A percentile compares a stretch with the other conserved stretches of the same genome.
Evolutionary conservation across 2,329 filamentous ascomycete genomes (phyloP).

Genomic region (Lachnellula willkommii): DNA sequence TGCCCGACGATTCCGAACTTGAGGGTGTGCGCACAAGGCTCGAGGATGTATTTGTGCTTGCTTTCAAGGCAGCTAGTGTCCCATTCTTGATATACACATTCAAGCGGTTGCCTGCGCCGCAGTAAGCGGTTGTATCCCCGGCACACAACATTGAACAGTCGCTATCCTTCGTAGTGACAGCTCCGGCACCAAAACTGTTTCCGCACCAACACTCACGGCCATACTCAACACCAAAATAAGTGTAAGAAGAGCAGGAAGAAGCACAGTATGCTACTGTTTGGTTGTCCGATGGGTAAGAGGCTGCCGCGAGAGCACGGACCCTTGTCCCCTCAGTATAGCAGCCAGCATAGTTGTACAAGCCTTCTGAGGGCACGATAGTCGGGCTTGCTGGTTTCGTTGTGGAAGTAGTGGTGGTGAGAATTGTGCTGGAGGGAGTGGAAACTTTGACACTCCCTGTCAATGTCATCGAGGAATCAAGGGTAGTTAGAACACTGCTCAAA

Average conservation of each 20-base stretch:
- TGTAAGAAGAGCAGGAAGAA: conserved; percentile 12
- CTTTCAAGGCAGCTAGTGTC: neutral
- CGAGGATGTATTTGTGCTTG: conserved; percentile 4
- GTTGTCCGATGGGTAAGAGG: conserved; percentile 17
- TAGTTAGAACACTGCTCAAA: too few species aligned
- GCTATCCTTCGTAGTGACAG: conserved; percentile 5
- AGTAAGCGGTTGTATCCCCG: conserved; percentile 28
- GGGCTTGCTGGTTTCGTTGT: conserved; percentile 14
- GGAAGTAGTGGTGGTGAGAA: conserved; percentile 3
- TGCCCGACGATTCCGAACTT: neutral
- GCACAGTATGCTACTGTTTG: conserved; percentile 30
- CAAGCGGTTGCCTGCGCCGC: conserved; percentile 29
- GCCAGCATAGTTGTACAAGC: conserved; percentile 24
- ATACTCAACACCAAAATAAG: conserved; percentile 20
- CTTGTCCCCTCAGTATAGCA: conserved; percentile 29
- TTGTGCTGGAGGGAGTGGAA: conserved; percentile 1
- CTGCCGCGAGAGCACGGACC: conserved; percentile 20
- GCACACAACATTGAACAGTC: conserved; percentile 19
- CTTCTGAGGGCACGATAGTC: conserved; percentile 16
- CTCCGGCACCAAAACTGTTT: conserved; percentile 13
- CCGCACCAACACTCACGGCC: conserved; percentile 26
- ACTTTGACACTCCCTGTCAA: neutral
- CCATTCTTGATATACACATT: conserved; percentile 19
- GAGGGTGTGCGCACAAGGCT: neutral
- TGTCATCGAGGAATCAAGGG: too few species aligned